Percentiles rank a stretch among this genome's conserved stretches.
Conservation (phyloP, 768 basidiomycete genomes). For the Grammothele lineata region DNA sequence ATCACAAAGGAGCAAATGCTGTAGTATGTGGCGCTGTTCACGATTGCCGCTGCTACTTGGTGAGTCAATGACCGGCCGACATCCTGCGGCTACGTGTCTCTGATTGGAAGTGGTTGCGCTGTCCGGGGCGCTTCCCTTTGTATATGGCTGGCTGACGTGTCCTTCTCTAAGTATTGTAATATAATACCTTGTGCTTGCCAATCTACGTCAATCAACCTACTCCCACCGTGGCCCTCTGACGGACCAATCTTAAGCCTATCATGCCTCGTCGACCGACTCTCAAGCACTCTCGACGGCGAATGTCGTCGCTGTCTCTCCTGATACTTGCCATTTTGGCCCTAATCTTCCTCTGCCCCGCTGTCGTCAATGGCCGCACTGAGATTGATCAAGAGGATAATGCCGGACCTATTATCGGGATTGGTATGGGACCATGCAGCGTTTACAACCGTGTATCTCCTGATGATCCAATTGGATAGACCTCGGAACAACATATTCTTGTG, state of each 20-base stretch:
- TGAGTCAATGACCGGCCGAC: too few relatives aligned
- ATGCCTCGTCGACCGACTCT: conserved; percentile 39
- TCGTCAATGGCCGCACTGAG: conserved; percentile 47
- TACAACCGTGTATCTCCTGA: too few relatives aligned
- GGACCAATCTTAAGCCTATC: not conserved
- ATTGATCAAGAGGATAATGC: conserved; percentile 71
- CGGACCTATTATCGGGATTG: conserved; percentile 86
- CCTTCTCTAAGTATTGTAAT: too few relatives aligned
- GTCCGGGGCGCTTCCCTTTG: too few relatives aligned
- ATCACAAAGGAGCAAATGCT: too few relatives aligned
- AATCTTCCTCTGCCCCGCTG: conserved; percentile 58
- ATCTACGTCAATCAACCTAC: not conserved
- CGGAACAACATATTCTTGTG: conserved; percentile 81
- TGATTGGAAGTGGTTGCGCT: too few relatives aligned
- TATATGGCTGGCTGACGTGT: too few relatives aligned
- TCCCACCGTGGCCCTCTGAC: not conserved
- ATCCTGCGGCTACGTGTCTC: too few relatives aligned
- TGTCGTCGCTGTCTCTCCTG: conserved; percentile 49
- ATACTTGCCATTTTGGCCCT: conserved; percentile 48
- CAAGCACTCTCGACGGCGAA: conserved; percentile 44
- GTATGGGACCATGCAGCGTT: conserved; percentile 28
- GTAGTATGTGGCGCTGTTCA: too few relatives aligned
- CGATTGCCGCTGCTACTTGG: too few relatives aligned
- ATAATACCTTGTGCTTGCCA: too few relatives aligned
- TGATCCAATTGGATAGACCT: conserved; percentile 57